These are phyloP conservation scores for Sporothrix sp. DNA, from an alignment of 2,329 filamentous ascomycete genomes.

Conservation along the genomic window DNA sequence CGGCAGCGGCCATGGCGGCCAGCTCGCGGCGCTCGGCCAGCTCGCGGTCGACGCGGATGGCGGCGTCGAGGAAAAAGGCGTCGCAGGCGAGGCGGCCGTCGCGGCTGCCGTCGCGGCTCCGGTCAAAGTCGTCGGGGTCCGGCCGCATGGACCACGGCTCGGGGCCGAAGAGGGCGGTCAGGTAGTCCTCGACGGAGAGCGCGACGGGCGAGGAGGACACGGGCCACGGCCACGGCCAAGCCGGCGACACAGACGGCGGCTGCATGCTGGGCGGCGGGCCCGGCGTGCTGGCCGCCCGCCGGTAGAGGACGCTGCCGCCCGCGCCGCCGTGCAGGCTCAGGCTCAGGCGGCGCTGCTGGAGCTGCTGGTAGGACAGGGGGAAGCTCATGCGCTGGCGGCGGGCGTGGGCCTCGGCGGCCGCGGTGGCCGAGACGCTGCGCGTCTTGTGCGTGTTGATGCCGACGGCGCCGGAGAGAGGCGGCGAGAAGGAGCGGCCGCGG, in stretches of 20 bases:
- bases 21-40: conserved; percentile 34
- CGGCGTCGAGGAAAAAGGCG: conserved; percentile 24
- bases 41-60: conserved; percentile 31
- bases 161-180: conserved; percentile 27
- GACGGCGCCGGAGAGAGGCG: background rate
- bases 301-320: background rate
- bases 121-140: conserved; percentile 4
- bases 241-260: no score
- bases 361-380: conserved; percentile 1
- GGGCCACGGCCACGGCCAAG: no score
- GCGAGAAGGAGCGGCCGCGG: conserved; percentile 1
- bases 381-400: conserved; percentile 8
- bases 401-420: background rate
- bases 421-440: no score
- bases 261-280: no score
- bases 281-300: background rate
- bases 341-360: background rate
- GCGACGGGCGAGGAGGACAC: no score
- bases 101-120: background rate
- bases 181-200: conserved; percentile 27
- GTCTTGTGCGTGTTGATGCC: background rate
- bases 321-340: no score
- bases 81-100: conserved; percentile 11
- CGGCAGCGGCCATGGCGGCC: conserved; percentile 26
- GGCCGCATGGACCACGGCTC: conserved; percentile 20